Evolutionary conservation across 2,329 filamentous ascomycete species (phyloP).

Genomic region (Diplodia mutila): DNA sequence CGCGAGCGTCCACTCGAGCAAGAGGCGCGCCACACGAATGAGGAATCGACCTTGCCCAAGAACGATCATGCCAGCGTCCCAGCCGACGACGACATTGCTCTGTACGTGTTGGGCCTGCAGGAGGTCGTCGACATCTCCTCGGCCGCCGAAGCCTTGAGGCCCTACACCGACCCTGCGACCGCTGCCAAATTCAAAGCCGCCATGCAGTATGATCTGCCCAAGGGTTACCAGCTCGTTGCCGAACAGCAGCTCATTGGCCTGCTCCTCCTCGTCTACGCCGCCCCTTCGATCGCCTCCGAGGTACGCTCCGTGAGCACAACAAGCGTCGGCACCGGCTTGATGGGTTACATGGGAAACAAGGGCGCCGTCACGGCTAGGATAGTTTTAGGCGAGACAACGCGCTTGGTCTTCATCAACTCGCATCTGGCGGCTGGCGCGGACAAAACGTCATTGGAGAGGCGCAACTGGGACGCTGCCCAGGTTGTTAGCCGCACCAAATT

Average conservation of each 20-base stretch:
- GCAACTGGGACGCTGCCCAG: constrained; percentile 88
- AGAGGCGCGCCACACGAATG: constrained; percentile 51
- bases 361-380: constrained; percentile 82
- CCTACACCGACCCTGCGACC: constrained; percentile 72
- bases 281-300: constrained; percentile 71
- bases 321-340: constrained; percentile 83
- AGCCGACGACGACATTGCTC: constrained; percentile 71
- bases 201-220: constrained; percentile 72
- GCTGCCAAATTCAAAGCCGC: constrained; percentile 81
- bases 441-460: constrained; percentile 73
- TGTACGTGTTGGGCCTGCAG: constrained; percentile 90
- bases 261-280: constrained; percentile 82
- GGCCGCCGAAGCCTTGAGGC: constrained; percentile 75
- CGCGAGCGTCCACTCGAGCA: constrained; percentile 53
- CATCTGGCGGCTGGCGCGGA: constrained; percentile 89
- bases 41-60: constrained; percentile 49
- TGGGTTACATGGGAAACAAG: constrained; percentile 96
- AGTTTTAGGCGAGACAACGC: constrained; percentile 85
- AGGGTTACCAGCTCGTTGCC: constrained; percentile 74
- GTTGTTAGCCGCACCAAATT: constrained; percentile 78
- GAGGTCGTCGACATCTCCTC: constrained; percentile 88
- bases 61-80: constrained; percentile 54
- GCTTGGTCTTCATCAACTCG: constrained; percentile 86
- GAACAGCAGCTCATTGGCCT: constrained; percentile 87
- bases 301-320: constrained; percentile 82